Conservation (phyloP, 208 protist species). For the Acanthamoeba healyi region DNA sequence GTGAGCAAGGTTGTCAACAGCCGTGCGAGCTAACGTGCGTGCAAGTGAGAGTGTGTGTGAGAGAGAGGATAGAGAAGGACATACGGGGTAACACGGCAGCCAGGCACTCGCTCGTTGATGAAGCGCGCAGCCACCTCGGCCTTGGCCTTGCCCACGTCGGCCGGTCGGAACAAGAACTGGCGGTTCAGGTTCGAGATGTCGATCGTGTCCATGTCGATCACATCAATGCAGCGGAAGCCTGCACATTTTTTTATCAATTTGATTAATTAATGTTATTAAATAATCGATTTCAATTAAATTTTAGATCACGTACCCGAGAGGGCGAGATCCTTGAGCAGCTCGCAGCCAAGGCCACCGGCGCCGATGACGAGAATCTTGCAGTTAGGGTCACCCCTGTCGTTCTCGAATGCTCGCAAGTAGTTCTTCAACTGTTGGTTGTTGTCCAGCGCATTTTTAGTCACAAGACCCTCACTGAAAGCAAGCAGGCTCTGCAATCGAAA, state of each 20-base stretch:
- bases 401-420: conserved; percentile 28
- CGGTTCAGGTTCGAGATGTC: conserved; percentile 99
- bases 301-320: conserved; percentile 90
- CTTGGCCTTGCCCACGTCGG: conserved; percentile 88
- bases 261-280: conserved; percentile 79
- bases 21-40: neutral
- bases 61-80: conserved; percentile 10
- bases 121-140: conserved; percentile 93
- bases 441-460: neutral
- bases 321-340: conserved; percentile 95
- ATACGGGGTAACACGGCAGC: conserved; percentile 93
- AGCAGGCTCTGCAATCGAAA: neutral
- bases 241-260: conserved; percentile 90
- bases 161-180: conserved; percentile 98
- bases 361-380: conserved; percentile 93
- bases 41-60: neutral
- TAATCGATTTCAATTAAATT: conserved; percentile 72
- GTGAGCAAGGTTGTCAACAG: neutral
- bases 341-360: conserved; percentile 95
- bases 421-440: neutral
- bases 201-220: conserved; percentile 99
- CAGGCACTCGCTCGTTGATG: conserved; percentile 91
- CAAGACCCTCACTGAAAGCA: neutral
- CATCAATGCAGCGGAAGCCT: conserved; percentile 81
- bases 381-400: conserved; percentile 16